Evolutionary conservation across 345 rosid genomes (phyloP), one percentile per base, ranked within the genome.

Genomic region (Reutealis trisperma): DNA sequence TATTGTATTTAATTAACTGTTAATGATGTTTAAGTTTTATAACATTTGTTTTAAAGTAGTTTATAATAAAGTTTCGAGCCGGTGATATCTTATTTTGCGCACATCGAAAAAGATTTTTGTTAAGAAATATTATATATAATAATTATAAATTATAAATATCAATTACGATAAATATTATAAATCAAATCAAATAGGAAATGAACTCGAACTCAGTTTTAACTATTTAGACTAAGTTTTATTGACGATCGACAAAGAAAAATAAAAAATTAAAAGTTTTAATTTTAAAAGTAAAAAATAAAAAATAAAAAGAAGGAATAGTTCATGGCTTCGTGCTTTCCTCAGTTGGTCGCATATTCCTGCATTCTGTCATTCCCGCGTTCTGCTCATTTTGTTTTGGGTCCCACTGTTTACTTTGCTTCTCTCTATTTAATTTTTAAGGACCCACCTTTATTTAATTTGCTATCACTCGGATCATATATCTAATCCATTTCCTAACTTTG

Each of bases 371-470:
- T 60, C 42, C 67, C 65, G 75, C 75, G 75, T 71, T 58, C 14
- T 14, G 12, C 32, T 41, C 7, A 12, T 41, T 47, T 47, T 47
- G 11, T 47, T 8, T n/a, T 5, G 37, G 42, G 52, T 6, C 75
- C 75, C 67, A 61, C 11, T 19, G 41, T 73, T 27, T 5, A 60
- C 51, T 30, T 1, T 19, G 12, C 19, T 45, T 47, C 30, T 37
- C 18, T 10, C 18, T 24, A 51, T 47, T 19, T 6, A 37, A 37
- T 37, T 37, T 37, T 37, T 4, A 16, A 18, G 68, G 58, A 21
- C 68, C 74, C 74, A 57, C 34, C 51, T 18, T 21, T 34, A 60
- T 60, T 60, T 60, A 60, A 24, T 19, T 60, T 60, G 25, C 63
- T 25, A n/a, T 60, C 34, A 60, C 63, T 22, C 24, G 63, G 63